Conservation (phyloP, 106 monocot genomes). For the Dioscorea alata region DNA sequence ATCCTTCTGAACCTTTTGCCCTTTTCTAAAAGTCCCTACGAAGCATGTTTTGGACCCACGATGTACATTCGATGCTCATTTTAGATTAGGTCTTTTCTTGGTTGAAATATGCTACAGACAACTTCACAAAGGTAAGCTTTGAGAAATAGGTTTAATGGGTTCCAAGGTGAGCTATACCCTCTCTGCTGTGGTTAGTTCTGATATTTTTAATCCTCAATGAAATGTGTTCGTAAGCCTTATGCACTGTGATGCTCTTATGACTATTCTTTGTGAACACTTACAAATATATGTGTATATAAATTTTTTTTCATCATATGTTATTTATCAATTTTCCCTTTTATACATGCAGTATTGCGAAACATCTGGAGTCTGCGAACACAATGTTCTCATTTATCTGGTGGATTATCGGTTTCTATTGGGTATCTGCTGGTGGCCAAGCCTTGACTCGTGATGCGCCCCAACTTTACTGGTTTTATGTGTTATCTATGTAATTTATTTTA, state of each 20-base stretch:
- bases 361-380: constrained; percentile 68
- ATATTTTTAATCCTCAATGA: background rate
- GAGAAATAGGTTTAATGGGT: background rate
- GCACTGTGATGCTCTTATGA: background rate
- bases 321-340: background rate
- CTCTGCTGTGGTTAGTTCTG: background rate
- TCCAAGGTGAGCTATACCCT: background rate
- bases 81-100: background rate
- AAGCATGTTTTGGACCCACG: background rate
- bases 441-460: constrained; percentile 51
- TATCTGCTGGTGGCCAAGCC: constrained; percentile 54
- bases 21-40: background rate
- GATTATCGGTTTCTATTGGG: constrained; percentile 73
- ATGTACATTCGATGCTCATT: background rate
- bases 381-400: constrained; percentile 81
- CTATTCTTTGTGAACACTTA: background rate
- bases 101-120: background rate
- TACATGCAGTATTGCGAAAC: constrained; percentile 38
- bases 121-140: background rate
- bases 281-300: background rate
- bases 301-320: background rate
- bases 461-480: constrained; percentile 48
- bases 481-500: background rate
- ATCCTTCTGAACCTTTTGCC: too few relatives aligned
- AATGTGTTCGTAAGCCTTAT: background rate